Base-by-base conservation (phyloP, 352 stramenopile genomes). In the Globisporangium perplexum region DNA sequence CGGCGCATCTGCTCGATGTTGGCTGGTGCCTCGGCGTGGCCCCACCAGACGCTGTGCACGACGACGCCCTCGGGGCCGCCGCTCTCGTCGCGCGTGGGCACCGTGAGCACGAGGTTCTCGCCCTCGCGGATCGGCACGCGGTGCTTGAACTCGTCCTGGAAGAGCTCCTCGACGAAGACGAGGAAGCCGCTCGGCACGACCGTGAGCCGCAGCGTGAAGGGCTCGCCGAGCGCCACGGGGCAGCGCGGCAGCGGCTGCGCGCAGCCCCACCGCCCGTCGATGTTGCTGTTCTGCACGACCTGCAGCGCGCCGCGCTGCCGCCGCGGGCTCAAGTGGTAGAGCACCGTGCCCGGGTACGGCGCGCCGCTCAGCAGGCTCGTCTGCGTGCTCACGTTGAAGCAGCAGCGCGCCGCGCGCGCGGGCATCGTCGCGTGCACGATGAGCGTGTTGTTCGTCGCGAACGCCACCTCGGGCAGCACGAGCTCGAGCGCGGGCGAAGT, bases 31-130 rank as follows among this genome's bases (percentile, higher is more conserved):
- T 93, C 79, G 0, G 79, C 79, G 44, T 93, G 83, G 12, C 83
- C 83, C 83, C 83, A 93, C 83, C 83, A 93, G 17, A 93, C 79
- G 57, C 68, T 88, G 63, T 93, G 83, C 28, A 93, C 71, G 35
- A 86, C 64, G 11, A 93, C 73, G 10, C 77, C 70, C 49, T 93
- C 79, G 0, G 77, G 53, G n/a, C 80, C 77, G 7, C 80, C 83
- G 30, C 86, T 86, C 48, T 90, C 83, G 52, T 93, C 83, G 41
- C 76, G 74, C 15, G 78, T 87, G 1, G 80, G 79, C 20, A 90
- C 77, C 11, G 79, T 86, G 7, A 93, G 60, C 31, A 90, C 75
- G 1, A 93, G 69, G 48, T 93, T 86, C 52, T 93, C 79, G 26
- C 83, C 83, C 56, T 93, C 83, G 43, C 77, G 80, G 18, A 93